Base-by-base conservation (phyloP, 2,329 filamentous ascomycete genomes). In the Neonectria coccinea region DNA sequence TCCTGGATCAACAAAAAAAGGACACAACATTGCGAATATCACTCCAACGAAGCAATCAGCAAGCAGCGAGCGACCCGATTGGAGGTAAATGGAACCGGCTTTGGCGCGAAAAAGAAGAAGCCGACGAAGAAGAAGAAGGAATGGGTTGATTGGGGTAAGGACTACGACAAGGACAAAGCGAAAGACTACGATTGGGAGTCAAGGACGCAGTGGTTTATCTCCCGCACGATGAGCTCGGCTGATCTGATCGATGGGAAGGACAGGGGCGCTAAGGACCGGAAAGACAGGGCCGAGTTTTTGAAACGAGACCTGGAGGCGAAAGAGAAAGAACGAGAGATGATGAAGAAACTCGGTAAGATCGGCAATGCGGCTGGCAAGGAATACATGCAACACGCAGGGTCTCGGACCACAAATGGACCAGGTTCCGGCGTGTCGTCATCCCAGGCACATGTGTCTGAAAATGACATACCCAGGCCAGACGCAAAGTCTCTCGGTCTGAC, bases 21-120 rank as follows among this genome's bases (percentile, higher is more conserved):
- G 73, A 97, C 94, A 0, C 90, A 97, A 72, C 93, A 92, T 76
- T 99, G 96, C 80, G 94, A 97, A 69, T 99, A 91, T 71, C 96
- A 99, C 78, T 89, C 97, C 70, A 94, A 97, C 71, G 83, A 93
- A 27, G 91, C 93, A 27, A 82, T 98, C 3, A 87, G 89, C 59
- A 94, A 92, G 75, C 88, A 75, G 58, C 82, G 84, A 31, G 83
- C 88, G 11, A 83, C 85, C 1, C 86, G 94, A 39, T 90, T 94
- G 83, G 94, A 97, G 74, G 85, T 97, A 65, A 97, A 94, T 74
- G 87, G 85, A 12, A 91, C 89, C 78, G 86, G 85, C 20, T 86
- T 81, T 50, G 79, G 80, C 5, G 71, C 52, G 63, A 73, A 70
- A 60, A 76, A 62, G 61, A 67, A 77, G 54, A 78, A 76, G 56